These are phyloP conservation scores for Sclerotiophoma versabilis DNA, from an alignment of 2,329 filamentous ascomycete species.

Conservation along the genomic window DNA sequence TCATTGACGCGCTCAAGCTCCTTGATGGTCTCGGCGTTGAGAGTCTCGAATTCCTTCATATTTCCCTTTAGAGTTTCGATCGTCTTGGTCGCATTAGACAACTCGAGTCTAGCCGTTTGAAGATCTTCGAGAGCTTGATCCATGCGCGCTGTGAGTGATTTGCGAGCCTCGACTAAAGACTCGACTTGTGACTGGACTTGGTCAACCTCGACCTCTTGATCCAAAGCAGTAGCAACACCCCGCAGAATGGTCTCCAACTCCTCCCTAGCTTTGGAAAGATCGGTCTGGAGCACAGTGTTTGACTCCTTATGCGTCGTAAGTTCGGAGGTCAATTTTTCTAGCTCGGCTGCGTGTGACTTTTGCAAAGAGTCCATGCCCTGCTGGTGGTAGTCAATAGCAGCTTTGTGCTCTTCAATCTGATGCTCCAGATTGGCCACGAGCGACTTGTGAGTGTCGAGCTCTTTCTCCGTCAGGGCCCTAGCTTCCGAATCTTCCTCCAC, in stretches of 20 bases:
- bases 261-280: constrained; percentile 65
- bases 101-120: constrained; percentile 51
- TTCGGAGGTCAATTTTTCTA: constrained; percentile 55
- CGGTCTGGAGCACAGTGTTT: constrained; percentile 59
- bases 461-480: constrained; percentile 62
- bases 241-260: constrained; percentile 67
- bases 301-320: constrained; percentile 43
- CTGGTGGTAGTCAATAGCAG: constrained; percentile 62
- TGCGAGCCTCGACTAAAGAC: constrained; percentile 55
- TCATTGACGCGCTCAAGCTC: constrained; percentile 64
- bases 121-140: constrained; percentile 54
- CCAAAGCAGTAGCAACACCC: constrained; percentile 68
- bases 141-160: constrained; percentile 52
- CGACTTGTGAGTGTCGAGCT: constrained; percentile 59
- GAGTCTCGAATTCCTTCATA: constrained; percentile 54
- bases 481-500: constrained; percentile 71
- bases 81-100: constrained; percentile 50
- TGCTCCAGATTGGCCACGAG: constrained; percentile 63
- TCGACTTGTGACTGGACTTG: constrained; percentile 54
- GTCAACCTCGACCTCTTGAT: constrained; percentile 63
- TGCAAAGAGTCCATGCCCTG: constrained; percentile 61
- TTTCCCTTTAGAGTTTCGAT: constrained; percentile 52
- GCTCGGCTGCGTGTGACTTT: constrained; percentile 61
- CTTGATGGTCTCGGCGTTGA: constrained; percentile 63
- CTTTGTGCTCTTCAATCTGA: constrained; percentile 64